A percentile compares a stretch with the other conserved stretches of the same genome.
Conservation (phyloP, 2,329 filamentous ascomycete species). For the Penicillium sumatraense region DNA sequence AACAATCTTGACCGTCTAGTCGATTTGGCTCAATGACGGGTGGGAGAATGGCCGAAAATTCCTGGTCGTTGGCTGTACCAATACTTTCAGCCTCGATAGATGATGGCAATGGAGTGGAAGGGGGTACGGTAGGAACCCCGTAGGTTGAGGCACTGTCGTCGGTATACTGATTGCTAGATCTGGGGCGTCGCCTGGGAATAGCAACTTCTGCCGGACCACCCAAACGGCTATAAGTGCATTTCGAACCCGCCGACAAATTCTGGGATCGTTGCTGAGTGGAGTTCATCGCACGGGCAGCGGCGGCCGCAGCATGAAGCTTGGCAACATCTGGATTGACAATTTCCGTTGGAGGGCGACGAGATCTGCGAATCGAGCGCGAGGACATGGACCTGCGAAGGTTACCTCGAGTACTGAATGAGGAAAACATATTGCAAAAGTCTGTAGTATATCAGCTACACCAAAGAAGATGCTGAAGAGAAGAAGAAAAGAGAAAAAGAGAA, state of each 20-base stretch:
- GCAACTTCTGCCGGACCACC: conserved; percentile 33
- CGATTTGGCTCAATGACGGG: conserved; percentile 38
- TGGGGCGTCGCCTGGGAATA: conserved; percentile 29
- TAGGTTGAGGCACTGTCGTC: conserved; percentile 14
- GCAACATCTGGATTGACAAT: conserved; percentile 35
- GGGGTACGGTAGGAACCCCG: neutral
- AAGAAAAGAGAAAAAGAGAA: neutral
- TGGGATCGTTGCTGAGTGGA: conserved; percentile 37
- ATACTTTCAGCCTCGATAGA: conserved; percentile 1
- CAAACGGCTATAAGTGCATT: conserved; percentile 33
- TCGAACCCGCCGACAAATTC: conserved; percentile 31
- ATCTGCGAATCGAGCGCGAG: conserved; percentile 40
- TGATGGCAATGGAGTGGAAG: conserved; percentile 6
- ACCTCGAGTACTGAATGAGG: conserved; percentile 34
- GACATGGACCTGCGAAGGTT: conserved; percentile 45
- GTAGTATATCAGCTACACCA: conserved; percentile 29
- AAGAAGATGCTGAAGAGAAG: conserved; percentile 18
- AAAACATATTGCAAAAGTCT: conserved; percentile 30
- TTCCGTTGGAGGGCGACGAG: conserved; percentile 30
- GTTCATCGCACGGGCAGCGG: conserved; percentile 49
- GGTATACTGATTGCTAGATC: conserved; percentile 18
- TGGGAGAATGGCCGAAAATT: conserved; percentile 25
- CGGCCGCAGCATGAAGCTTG: conserved; percentile 44
- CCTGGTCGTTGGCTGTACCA: conserved; percentile 8
- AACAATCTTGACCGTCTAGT: conserved; percentile 42